phyloP scores from a whole-genome alignment of 495 filamentous ascomycete genomes.

The Evansstolkia leycettana region DNA sequence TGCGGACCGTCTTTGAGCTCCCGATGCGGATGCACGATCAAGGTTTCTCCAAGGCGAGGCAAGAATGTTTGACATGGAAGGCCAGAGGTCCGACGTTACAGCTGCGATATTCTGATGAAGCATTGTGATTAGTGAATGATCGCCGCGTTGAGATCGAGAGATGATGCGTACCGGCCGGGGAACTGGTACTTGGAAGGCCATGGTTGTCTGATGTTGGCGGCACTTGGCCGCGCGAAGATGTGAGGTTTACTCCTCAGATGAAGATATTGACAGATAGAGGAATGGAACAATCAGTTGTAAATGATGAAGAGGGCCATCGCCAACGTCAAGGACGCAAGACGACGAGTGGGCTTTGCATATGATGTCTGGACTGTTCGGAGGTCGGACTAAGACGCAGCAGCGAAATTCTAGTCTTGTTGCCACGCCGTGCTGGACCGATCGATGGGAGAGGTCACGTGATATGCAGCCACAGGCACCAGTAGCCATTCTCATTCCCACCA shows the following conservation, averaged over 20 bases:
- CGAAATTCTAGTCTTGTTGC: conserved; percentile 19
- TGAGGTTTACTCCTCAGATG: conserved; percentile 10
- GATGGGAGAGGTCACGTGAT: conserved; percentile 9
- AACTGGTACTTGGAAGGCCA: conserved; percentile 37
- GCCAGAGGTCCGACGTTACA: conserved; percentile 32
- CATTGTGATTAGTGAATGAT: too few relatives aligned
- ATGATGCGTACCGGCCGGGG: conserved; percentile 24
- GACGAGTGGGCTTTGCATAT: conserved; percentile 8
- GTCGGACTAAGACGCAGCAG: conserved; percentile 13
- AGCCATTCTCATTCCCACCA: too few relatives aligned
- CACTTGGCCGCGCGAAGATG: conserved; percentile 25
- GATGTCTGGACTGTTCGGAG: conserved; percentile 10
- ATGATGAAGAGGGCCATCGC: conserved; percentile 17
- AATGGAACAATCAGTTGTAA: conserved; percentile 5
- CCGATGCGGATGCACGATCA: conserved; percentile 7
- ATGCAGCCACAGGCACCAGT: not conserved
- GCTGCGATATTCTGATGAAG: conserved; percentile 22
- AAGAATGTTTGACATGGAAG: conserved; percentile 29
- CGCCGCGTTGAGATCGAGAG: too few relatives aligned
- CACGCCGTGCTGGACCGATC: conserved; percentile 14
- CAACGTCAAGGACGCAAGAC: conserved; percentile 7
- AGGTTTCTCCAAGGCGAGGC: conserved; percentile 22
- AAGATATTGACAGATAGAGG: conserved; percentile 1
- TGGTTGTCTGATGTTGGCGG: conserved; percentile 28
- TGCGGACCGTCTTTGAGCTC: conserved; percentile 9